Evolutionary conservation across 495 filamentous ascomycete genomes (phyloP).

Genomic region (Hypomontagnella monticulosa): DNA sequence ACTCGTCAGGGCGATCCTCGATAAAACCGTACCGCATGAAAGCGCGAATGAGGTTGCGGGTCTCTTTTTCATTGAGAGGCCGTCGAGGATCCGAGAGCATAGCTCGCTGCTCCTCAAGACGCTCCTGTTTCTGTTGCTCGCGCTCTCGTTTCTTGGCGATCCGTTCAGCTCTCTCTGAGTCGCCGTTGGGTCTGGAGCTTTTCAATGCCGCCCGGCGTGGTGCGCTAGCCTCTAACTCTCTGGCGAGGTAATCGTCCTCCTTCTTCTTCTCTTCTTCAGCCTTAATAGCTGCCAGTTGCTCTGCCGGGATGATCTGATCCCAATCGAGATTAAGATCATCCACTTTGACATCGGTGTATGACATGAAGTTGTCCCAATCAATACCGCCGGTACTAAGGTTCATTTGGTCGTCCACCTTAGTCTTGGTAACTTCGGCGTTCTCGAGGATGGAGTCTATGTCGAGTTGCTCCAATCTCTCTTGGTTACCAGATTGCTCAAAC

Average conservation of each 20-base stretch:
- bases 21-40: slow-evolving; percentile 90
- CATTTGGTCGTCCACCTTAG: slow-evolving; percentile 76
- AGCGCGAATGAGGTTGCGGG: slow-evolving; percentile 85
- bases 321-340: slow-evolving; percentile 82
- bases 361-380: slow-evolving; percentile 94
- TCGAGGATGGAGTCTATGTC: slow-evolving; percentile 97
- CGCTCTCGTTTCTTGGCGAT: slow-evolving; percentile 92
- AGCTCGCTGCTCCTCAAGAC: slow-evolving; percentile 66
- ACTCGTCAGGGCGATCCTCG: slow-evolving; percentile 83
- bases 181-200: slow-evolving; percentile 66
- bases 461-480: slow-evolving; percentile 95
- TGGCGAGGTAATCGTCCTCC: slow-evolving; percentile 82
- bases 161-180: slow-evolving; percentile 82
- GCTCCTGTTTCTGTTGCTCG: slow-evolving; percentile 71
- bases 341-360: slow-evolving; percentile 93
- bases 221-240: slow-evolving; percentile 83
- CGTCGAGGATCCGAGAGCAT: slow-evolving; percentile 80
- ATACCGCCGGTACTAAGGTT: slow-evolving; percentile 76
- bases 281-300: slow-evolving; percentile 86
- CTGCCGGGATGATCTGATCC: slow-evolving; percentile 98
- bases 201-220: slow-evolving; percentile 77
- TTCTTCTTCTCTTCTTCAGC: slow-evolving; percentile 85
- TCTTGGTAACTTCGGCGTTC: slow-evolving; percentile 94
- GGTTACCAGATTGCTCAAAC: slow-evolving; percentile 96
- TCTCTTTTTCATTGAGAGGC: slow-evolving; percentile 88